These are phyloP conservation scores for Cytidiella melzeri DNA, from an alignment of 768 basidiomycete genomes.

Conservation along the genomic window DNA sequence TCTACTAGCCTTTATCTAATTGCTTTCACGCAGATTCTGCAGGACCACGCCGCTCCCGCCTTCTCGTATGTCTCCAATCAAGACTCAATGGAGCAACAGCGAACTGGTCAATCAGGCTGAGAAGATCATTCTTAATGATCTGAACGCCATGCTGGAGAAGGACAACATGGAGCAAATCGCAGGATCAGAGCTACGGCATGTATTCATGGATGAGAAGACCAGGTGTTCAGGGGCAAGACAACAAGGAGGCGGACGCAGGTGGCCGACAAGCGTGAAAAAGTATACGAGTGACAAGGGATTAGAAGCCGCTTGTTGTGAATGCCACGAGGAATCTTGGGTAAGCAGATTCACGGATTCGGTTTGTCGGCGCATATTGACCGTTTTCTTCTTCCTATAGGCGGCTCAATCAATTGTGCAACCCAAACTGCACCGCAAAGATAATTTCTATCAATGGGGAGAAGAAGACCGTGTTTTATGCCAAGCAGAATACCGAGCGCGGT, in stretches of 20 bases:
- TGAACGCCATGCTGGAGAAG: conserved; percentile 50
- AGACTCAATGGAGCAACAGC: conserved; percentile 43
- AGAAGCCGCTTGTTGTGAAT: conserved; percentile 97
- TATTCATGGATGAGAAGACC: conserved; percentile 49
- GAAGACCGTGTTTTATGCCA: conserved; percentile 99
- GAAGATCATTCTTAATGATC: conserved; percentile 50
- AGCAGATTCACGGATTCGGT: too few species aligned
- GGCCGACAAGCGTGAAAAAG: conserved; percentile 95
- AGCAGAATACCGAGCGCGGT: conserved; percentile 90
- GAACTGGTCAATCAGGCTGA: conserved; percentile 54
- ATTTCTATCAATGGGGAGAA: conserved; percentile 89
- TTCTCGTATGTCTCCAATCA: conserved; percentile 25
- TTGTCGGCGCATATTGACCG: too few species aligned
- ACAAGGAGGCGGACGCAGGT: too few species aligned
- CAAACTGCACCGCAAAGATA: conserved; percentile 87
- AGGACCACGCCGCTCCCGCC: conserved; percentile 55
- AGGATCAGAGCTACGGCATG: conserved; percentile 41
- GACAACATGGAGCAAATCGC: conserved; percentile 62
- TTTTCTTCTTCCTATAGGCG: too few species aligned
- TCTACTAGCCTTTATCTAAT: conserved; percentile 6
- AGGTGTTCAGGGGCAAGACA: conserved; percentile 29
- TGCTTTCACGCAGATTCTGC: conserved; percentile 48
- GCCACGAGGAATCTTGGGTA: conserved; percentile 99
- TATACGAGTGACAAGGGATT: conserved; percentile 94
- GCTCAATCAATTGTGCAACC: conserved; percentile 96